A percentile compares a stretch with the other conserved stretches of the same genome.
Evolutionary conservation across 1,284 basidiomycete genomes (phyloP).

Genomic region (Cerrena zonata): DNA sequence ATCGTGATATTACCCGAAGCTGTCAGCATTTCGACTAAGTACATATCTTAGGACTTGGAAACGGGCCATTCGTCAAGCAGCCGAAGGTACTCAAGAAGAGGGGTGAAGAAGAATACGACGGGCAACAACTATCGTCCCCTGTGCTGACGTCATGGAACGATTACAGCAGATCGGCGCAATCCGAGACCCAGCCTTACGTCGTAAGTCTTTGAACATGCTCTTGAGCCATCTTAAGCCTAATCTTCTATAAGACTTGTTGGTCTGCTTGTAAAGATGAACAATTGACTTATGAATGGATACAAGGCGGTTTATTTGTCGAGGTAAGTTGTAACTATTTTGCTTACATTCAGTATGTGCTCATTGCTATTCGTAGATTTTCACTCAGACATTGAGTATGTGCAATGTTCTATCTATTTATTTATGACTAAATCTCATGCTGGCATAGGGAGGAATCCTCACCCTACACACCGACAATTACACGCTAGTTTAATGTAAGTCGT

Average conservation of each 20-base stretch:
- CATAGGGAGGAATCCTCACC: constrained; percentile 12
- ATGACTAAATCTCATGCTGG: background rate
- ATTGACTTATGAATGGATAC: constrained; percentile 9
- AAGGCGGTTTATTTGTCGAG: constrained; percentile 17
- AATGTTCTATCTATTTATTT: background rate
- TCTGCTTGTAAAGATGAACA: constrained; percentile 19
- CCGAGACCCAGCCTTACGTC: background rate
- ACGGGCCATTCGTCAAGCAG: background rate
- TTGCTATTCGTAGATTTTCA: constrained; percentile 13
- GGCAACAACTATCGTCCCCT: background rate
- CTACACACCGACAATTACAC: constrained; percentile 17
- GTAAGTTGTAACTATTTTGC: constrained; percentile 7
- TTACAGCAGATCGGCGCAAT: too few relatives aligned
- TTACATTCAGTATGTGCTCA: background rate
- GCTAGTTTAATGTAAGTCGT: constrained; percentile 15
- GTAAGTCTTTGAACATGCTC: background rate
- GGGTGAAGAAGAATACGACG: background rate
- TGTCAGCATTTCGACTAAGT: background rate
- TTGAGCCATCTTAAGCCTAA: background rate
- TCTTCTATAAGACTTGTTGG: constrained; percentile 15
- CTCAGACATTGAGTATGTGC: constrained; percentile 15
- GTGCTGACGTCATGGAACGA: background rate
- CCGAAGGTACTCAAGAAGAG: background rate
- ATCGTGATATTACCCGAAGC: background rate
- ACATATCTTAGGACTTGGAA: background rate